Evolutionary conservation across 2,329 filamentous ascomycete species (phyloP), one percentile per base, ranked within the genome.

Genomic region (Verticillium isaacii): DNA sequence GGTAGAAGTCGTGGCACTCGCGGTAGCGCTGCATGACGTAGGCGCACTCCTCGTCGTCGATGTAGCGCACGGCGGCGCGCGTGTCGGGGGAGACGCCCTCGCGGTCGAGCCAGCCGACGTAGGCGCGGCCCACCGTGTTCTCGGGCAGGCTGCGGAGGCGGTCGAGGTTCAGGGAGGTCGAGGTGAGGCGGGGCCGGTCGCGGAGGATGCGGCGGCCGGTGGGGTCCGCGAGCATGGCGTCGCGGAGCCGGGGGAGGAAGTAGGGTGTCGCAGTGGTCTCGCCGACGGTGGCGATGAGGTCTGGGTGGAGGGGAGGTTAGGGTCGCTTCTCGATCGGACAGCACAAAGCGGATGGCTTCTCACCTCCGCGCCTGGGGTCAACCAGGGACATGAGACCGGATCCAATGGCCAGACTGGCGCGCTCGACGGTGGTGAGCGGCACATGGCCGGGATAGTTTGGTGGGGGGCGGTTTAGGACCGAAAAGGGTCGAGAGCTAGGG

Each of bases 21-120:
- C 95, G 88, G 76, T 99, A 99, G 60, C 95, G 87, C 80, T 98
- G 95, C 91, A 99, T 96, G 19, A 98, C 95, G 78, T 98, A 99
- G 39, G 95, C 95, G 74, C 93, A 96, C 77, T 99, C 95, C 68
- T 90, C 89, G 72, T 98, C 89, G 75, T 98, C 93, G 65, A 99
- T 93, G 78, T 96, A 98, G 59, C 91, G 87, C 50, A 99, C 95
- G 2, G 76, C 74, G 50, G 89, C 82, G 56, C 95, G 87, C 7
- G 94, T 97, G 75, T 99, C 95, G 1, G 95, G 95, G 9, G 91
- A 91, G 15, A 99, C 94, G 64, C 92, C 91, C 76, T 99, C 95
- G 56, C 91, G 86, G 75, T 97, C 93, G n/a, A 98, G 83, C 94
- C 95, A 99, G 60, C 82, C 83, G 9, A 89, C 91, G 77, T 98